These are phyloP conservation scores for Dactylonectria estremocensis DNA, from an alignment of 2,329 filamentous ascomycete genomes.

Conservation along the genomic window DNA sequence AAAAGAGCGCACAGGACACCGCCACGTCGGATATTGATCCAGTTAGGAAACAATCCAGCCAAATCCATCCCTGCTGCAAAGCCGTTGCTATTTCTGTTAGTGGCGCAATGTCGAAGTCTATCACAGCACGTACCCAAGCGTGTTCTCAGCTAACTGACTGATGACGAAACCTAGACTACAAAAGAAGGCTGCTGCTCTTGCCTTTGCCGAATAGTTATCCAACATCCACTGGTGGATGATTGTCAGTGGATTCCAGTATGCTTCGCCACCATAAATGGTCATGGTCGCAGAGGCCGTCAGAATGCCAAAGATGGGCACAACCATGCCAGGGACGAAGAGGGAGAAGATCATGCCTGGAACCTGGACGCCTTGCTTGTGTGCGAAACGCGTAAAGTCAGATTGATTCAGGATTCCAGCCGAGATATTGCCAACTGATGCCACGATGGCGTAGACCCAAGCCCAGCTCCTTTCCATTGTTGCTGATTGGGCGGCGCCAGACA, in stretches of 20 bases:
- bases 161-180: neutral
- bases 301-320: constrained; percentile 9
- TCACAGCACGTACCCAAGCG: neutral
- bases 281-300: constrained; percentile 5
- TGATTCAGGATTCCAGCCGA: constrained; percentile 8
- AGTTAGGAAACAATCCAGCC: constrained; percentile 47
- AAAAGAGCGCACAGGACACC: constrained; percentile 44
- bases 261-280: neutral
- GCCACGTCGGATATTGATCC: constrained; percentile 49
- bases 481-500: neutral
- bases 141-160: neutral
- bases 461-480: neutral
- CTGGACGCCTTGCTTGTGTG: constrained; percentile 4
- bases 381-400: constrained; percentile 12
- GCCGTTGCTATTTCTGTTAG: neutral
- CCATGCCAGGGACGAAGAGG: neutral
- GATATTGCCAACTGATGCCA: neutral
- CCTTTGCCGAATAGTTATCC: neutral
- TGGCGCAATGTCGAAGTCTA: neutral
- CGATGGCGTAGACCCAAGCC: constrained; percentile 12
- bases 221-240: neutral
- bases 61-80: constrained; percentile 43
- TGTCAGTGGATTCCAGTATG: constrained; percentile 2
- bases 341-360: neutral
- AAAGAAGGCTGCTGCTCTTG: constrained; percentile 14